Conservation (phyloP, 2,329 filamentous ascomycete genomes). For the Beauveria australis region DNA sequence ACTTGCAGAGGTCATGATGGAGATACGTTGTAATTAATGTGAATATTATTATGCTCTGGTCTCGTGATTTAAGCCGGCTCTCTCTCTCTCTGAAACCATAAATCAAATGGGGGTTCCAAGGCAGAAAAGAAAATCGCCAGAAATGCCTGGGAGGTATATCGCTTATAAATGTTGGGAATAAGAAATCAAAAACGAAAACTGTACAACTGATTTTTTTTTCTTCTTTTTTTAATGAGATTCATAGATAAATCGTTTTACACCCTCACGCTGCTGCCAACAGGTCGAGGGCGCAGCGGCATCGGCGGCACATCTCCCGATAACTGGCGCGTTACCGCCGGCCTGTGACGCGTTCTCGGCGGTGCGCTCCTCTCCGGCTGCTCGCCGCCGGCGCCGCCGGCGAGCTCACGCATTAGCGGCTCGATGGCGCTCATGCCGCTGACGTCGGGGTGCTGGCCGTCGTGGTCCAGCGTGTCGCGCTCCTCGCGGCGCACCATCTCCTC, state of each 20-base stretch:
- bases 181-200: background rate
- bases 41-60: no score
- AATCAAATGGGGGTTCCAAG: no score
- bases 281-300: background rate
- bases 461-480: background rate
- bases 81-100: no score
- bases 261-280: background rate
- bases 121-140: no score
- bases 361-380: background rate
- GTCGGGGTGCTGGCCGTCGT: slow-evolving; percentile 18
- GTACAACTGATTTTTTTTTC: background rate
- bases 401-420: slow-evolving; percentile 37
- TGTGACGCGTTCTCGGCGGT: background rate
- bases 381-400: slow-evolving; percentile 19
- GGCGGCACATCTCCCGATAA: slow-evolving; percentile 2
- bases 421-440: slow-evolving; percentile 30
- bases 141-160: background rate
- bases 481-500: slow-evolving; percentile 19
- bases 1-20: no score
- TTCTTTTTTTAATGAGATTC: background rate
- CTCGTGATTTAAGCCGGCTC: no score
- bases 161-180: background rate
- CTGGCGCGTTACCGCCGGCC: background rate
- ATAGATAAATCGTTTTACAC: background rate
- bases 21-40: no score